These are phyloP conservation scores for Termitomyces sp. DNA, from an alignment of 768 basidiomycete genomes.

Conservation along the genomic window DNA sequence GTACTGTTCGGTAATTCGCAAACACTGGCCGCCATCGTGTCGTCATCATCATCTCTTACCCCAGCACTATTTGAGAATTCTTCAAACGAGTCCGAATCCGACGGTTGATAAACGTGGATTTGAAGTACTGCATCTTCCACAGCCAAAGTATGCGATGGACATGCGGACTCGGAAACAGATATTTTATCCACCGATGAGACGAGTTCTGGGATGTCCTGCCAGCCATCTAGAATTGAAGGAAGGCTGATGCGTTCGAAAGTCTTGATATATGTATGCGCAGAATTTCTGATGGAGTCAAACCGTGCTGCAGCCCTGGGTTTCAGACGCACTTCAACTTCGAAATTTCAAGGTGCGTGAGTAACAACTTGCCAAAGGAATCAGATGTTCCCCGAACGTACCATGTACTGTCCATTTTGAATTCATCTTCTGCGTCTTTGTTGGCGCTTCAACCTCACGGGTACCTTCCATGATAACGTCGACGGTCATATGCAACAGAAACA, in stretches of 20 bases:
- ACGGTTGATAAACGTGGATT: constrained; percentile 86
- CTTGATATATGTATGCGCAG: constrained; percentile 48
- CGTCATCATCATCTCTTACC: constrained; percentile 57
- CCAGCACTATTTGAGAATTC: constrained; percentile 64
- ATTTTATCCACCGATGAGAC: constrained; percentile 73
- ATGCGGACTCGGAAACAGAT: constrained; percentile 62
- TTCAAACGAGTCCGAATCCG: constrained; percentile 58
- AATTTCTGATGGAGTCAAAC: constrained; percentile 66
- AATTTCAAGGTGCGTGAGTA: not conserved
- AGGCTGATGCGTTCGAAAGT: constrained; percentile 65
- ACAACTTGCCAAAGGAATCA: not conserved
- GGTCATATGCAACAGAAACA: constrained; percentile 2
- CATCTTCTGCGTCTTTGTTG: not conserved
- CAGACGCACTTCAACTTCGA: constrained; percentile 81
- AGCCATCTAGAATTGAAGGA: constrained; percentile 69
- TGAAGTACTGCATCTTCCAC: constrained; percentile 59
- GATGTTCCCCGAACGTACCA: constrained; percentile 22
- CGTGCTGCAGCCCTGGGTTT: constrained; percentile 61
- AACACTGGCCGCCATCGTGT: constrained; percentile 83
- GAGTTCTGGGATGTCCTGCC: constrained; percentile 72
- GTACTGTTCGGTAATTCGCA: constrained; percentile 79
- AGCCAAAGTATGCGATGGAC: constrained; percentile 45
- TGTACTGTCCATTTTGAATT: constrained; percentile 58
- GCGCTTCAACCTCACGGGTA: constrained; percentile 1
- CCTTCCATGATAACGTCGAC: constrained; percentile 12